phyloP scores from a whole-genome alignment of 345 rosid species.

The Populus tremula region DNA sequence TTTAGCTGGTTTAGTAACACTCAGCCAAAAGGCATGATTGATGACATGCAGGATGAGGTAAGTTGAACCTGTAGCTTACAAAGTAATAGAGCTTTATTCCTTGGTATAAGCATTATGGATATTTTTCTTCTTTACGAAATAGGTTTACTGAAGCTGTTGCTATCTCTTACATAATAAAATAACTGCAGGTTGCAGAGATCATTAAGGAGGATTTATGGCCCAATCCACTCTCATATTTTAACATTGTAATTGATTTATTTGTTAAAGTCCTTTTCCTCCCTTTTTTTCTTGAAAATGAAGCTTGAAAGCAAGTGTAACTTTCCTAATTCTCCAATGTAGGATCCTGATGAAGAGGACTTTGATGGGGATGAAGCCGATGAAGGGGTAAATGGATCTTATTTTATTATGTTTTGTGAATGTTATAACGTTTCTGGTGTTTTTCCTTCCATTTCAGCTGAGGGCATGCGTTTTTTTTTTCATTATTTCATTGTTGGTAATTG shows the following conservation, averaged over 20 bases:
- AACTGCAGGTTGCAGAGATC: constrained; percentile 76
- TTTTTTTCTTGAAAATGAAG: background rate
- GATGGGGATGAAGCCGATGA: constrained; percentile 22
- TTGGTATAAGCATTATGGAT: too few relatives aligned
- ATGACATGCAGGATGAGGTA: constrained; percentile 80
- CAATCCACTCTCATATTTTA: constrained; percentile 83
- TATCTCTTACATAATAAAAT: background rate
- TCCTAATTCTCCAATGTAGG: constrained; percentile 10
- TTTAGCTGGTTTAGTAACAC: constrained; percentile 75
- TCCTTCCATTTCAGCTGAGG: background rate
- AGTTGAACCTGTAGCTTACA: constrained; percentile 8
- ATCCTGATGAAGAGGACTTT: constrained; percentile 22
- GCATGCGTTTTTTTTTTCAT: background rate
- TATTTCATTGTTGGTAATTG: background rate
- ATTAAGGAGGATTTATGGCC: constrained; percentile 96
- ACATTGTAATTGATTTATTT: constrained; percentile 47
- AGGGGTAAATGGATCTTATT: constrained; percentile 14
- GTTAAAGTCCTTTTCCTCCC: background rate
- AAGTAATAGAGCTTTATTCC: background rate
- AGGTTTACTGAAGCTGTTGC: constrained; percentile 1
- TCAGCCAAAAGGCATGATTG: constrained; percentile 52
- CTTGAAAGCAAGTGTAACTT: background rate
- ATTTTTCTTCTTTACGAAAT: background rate
- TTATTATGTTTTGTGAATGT: background rate
- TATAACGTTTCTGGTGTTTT: background rate